Evolutionary conservation across 1,284 basidiomycete genomes (phyloP).

Genomic region (Tetrapyrgos nigripes): DNA sequence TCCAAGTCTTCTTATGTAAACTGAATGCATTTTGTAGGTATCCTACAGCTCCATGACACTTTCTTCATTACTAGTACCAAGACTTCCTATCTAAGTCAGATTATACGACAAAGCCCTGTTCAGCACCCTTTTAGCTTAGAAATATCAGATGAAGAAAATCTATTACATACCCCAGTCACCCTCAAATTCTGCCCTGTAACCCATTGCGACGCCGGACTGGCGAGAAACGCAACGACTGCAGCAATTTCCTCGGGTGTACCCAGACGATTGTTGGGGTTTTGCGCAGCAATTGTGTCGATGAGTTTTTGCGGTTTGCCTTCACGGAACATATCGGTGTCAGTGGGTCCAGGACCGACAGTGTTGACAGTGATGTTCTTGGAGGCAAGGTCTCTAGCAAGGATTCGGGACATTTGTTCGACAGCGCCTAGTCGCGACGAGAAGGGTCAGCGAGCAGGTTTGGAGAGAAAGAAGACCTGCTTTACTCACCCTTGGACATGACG

Average conservation of each 20-base stretch:
- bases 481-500: conserved; percentile 48
- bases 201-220: conserved; percentile 58
- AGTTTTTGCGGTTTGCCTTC: conserved; percentile 54
- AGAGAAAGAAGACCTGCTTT: not conserved
- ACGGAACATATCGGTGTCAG: conserved; percentile 60
- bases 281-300: conserved; percentile 50
- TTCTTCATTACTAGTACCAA: too few species aligned
- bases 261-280: conserved; percentile 53
- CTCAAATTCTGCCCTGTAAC: conserved; percentile 60
- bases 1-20: too few species aligned
- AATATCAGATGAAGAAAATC: too few species aligned
- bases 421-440: conserved; percentile 48
- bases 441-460: not conserved
- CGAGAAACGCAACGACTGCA: conserved; percentile 57
- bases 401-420: conserved; percentile 61
- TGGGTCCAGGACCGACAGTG: conserved; percentile 59
- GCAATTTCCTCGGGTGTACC: conserved; percentile 62
- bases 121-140: too few species aligned
- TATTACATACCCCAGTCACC: conserved; percentile 60
- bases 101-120: too few species aligned
- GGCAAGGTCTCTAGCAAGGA: conserved; percentile 65
- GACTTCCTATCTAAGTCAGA: too few species aligned
- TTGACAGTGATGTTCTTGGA: conserved; percentile 61
- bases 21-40: too few species aligned
- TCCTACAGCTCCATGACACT: too few species aligned